A percentile compares a stretch with the other conserved stretches of the same genome.
phyloP scores from a whole-genome alignment of 2,329 filamentous ascomycete species.

The Cercospora sp. region DNA sequence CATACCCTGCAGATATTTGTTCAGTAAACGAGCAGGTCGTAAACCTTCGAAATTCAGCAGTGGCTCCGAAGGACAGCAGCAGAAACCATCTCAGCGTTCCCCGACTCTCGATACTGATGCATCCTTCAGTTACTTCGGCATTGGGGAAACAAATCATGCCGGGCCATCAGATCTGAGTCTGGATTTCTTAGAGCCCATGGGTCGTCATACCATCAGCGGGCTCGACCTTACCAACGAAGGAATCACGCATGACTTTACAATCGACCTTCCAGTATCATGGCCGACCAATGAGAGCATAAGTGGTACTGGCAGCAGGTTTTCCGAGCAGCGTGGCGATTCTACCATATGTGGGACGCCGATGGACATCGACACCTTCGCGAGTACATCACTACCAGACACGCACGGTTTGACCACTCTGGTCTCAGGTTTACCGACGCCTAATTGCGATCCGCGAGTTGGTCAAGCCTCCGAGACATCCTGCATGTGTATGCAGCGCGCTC shows the following conservation, averaged over 20 bases:
- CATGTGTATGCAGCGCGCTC: not conserved
- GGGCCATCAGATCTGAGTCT: not conserved
- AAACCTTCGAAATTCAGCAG: not conserved
- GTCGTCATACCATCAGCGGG: not conserved
- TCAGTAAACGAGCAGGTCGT: not conserved
- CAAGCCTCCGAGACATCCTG: not conserved
- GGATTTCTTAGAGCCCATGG: not conserved
- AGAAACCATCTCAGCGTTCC: not conserved
- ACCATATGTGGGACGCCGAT: not conserved
- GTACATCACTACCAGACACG: not conserved
- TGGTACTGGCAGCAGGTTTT: not conserved
- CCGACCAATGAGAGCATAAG: not conserved
- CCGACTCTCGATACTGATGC: not conserved
- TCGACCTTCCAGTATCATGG: not conserved
- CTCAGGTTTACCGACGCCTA: not conserved
- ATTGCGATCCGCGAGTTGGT: not conserved
- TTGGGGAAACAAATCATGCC: not conserved
- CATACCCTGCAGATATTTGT: not conserved
- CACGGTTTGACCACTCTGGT: not conserved
- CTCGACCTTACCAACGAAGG: not conserved
- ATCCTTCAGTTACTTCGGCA: not conserved
- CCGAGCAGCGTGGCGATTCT: not conserved
- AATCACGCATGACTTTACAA: not conserved
- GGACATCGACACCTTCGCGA: not conserved
- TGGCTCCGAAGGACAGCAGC: not conserved